These are phyloP conservation scores for Saccharomycopsis schoenii DNA, from an alignment of 805 yeast genomes.

Conservation along the genomic window DNA sequence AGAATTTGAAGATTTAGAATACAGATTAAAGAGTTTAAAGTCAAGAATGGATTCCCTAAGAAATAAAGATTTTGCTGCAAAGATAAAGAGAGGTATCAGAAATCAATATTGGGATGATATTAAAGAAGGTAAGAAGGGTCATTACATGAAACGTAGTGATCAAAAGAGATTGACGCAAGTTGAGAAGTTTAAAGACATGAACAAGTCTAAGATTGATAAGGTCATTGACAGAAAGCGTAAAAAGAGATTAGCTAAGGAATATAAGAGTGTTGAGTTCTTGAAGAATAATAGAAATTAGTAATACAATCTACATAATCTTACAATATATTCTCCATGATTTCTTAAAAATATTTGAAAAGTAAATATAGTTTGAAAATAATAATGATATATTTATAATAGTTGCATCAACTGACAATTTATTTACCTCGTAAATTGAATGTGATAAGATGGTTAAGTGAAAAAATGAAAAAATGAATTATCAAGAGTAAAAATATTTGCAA, in stretches of 20 bases:
- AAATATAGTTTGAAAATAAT: not conserved
- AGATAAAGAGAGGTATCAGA: constrained; percentile 54
- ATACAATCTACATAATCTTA: not conserved
- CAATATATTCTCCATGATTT: not conserved
- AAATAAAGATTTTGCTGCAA: constrained; percentile 64
- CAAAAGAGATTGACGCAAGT: constrained; percentile 65
- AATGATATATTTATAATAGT: too few relatives aligned
- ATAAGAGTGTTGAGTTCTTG: constrained; percentile 38
- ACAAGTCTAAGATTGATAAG: constrained; percentile 61
- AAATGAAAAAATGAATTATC: too few relatives aligned
- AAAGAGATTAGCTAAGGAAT: constrained; percentile 75
- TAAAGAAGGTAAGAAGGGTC: constrained; percentile 43
- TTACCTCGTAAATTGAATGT: too few relatives aligned
- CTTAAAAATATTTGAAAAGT: too few relatives aligned
- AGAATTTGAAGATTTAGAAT: constrained; percentile 45
- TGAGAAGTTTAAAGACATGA: constrained; percentile 70
- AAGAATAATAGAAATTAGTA: constrained; percentile 9
- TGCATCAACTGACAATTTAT: not conserved
- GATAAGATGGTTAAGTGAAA: too few relatives aligned
- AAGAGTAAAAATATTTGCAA: too few relatives aligned
- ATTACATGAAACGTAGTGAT: constrained; percentile 58
- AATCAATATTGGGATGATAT: constrained; percentile 36
- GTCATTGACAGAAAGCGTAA: constrained; percentile 81
- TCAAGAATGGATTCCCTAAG: constrained; percentile 60
- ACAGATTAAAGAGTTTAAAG: constrained; percentile 50